Base-by-base conservation (phyloP, 306 rosid species). In the Acacia melanoxylon region DNA sequence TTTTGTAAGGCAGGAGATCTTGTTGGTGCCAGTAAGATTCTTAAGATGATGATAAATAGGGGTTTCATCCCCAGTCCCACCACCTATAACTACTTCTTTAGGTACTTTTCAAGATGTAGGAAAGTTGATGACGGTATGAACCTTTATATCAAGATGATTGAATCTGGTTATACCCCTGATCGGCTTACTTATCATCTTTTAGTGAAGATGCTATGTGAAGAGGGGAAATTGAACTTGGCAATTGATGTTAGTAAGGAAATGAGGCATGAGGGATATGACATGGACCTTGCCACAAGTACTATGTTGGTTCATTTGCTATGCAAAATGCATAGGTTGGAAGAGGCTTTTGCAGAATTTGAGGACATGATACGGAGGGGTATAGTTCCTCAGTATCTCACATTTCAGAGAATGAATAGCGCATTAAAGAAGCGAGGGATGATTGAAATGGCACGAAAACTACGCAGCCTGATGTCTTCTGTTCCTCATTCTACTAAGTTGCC, bases 111-210 rank as follows among this genome's bases (percentile, higher is more conserved):
- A 22, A 89, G 90, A 85, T 82, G 82, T 66, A 89, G 92, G 66
- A 93, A 92, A 90, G 65, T 95, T 83, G 96, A 93, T 78, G 99
- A 92, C 86, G 93, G 93, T 35, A 92, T 95, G 94, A 91, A 91
- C 81, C 88, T 93, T 42, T 95, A 93, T 85, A 82, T 90, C 83
- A 95, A 93, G 88, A 83, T 95, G 96, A 87, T 89, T 75, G 92
- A 87, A 79, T 92, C 97, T 44, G 99, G 98, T 76, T 72, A 95
- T 85, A 61, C 84, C 70, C 98, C 92, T 0, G 92, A 95, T 85
- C 89, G 89, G 49, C 89, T 93, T 66, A 89, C 98, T 29, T 95
- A 89, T 86, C 94, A 95, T 83, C 96, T 95, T 83, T 72, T 95
- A 86, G 54, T 95, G 91, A 95, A 93, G 86, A 93, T 93, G 97